phyloP scores from a whole-genome alignment of 345 rosid species.

The Ricinus communis region DNA sequence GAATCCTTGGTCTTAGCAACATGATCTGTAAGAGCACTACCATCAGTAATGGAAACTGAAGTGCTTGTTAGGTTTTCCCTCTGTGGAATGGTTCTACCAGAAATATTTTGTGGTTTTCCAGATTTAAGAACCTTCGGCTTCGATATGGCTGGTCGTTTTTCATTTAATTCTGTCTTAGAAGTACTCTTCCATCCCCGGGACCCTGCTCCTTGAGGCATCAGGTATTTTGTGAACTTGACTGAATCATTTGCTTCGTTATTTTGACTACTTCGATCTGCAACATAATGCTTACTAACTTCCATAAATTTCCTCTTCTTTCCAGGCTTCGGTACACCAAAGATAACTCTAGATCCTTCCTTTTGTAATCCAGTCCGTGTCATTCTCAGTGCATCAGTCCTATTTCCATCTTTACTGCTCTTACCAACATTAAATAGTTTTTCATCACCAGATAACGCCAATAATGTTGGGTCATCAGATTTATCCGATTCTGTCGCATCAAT shows the following conservation, averaged over 20 bases:
- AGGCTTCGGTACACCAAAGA: constrained; percentile 94
- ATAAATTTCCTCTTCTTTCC: constrained; percentile 96
- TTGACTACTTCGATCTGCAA: constrained; percentile 50
- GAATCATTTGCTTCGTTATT: constrained; percentile 55
- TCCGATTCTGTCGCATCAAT: constrained; percentile 34
- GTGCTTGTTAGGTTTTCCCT: constrained; percentile 40
- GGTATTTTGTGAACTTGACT: constrained; percentile 55
- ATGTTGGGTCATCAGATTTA: constrained; percentile 47
- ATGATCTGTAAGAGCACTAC: constrained; percentile 38
- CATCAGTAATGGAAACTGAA: constrained; percentile 37
- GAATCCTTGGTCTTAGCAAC: constrained; percentile 44
- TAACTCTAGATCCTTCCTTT: constrained; percentile 75
- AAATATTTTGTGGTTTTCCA: constrained; percentile 47
- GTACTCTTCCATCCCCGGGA: constrained; percentile 59
- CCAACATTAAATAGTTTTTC: constrained; percentile 74
- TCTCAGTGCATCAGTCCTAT: constrained; percentile 51
- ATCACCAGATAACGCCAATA: constrained; percentile 50
- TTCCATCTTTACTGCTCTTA: constrained; percentile 50
- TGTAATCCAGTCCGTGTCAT: constrained; percentile 71
- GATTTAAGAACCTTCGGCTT: constrained; percentile 62
- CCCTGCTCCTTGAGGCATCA: constrained; percentile 66
- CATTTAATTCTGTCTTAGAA: constrained; percentile 53
- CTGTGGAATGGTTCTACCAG: constrained; percentile 47
- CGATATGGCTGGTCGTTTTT: constrained; percentile 47
- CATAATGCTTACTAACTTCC: constrained; percentile 96